phyloP scores from a whole-genome alignment of 768 basidiomycete species.

The Rhodosporidiobolus sp. region DNA sequence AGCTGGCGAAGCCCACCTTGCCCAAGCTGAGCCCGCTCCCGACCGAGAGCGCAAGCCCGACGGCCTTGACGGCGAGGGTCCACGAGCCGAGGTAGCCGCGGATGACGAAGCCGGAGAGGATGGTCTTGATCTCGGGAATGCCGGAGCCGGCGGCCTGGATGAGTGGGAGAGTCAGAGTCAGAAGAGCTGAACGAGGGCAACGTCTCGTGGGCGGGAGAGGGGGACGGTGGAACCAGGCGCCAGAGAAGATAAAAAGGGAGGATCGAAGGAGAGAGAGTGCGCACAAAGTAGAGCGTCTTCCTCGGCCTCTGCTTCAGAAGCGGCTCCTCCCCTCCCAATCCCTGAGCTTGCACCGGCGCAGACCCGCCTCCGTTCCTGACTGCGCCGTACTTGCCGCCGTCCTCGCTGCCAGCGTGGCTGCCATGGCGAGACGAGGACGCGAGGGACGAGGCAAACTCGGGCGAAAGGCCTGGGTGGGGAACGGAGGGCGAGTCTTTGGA shows the following conservation, averaged over 20 bases:
- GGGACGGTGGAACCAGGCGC: neutral
- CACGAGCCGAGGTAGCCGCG: slow-evolving; percentile 92
- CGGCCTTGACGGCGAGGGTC: slow-evolving; percentile 69
- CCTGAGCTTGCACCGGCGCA: no score
- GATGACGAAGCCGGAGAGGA: slow-evolving; percentile 66
- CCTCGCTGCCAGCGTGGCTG: fast-evolving
- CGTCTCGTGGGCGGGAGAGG: no score
- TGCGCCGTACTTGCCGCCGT: neutral
- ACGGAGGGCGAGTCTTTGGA: slow-evolving; percentile 70
- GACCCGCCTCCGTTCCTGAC: no score
- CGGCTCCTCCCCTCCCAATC: neutral
- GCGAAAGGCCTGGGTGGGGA: slow-evolving; percentile 7
- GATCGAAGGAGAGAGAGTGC: no score
- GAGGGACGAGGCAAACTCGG: neutral
- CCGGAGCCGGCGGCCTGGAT: slow-evolving; percentile 80
- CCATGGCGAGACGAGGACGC: neutral
- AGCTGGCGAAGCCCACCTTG: slow-evolving; percentile 37
- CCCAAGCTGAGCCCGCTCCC: slow-evolving; percentile 88
- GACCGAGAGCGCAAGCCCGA: slow-evolving; percentile 84
- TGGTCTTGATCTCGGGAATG: slow-evolving; percentile 94
- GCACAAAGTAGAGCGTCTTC: slow-evolving; percentile 37
- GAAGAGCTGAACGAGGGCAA: no score
- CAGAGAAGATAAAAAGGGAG: neutral
- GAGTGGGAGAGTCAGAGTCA: no score
- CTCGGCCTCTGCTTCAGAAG: slow-evolving; percentile 14